Percentiles rank a stretch among this genome's conserved stretches.
Evolutionary conservation across 257 asterid genomes (phyloP).

Genomic region (Paulownia fortunei): DNA sequence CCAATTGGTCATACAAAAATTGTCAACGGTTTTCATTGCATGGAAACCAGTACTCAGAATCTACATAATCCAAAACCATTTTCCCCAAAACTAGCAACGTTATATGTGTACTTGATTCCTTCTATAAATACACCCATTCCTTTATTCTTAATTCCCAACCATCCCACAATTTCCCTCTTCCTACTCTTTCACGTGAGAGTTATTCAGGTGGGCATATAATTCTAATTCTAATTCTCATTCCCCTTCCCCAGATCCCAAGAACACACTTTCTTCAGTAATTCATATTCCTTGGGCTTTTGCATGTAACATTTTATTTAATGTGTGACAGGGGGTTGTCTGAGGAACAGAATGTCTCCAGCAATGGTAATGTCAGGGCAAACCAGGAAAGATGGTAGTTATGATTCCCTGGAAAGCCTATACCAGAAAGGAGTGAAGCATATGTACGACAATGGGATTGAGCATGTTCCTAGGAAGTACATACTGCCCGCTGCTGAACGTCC

Average conservation of each 20-base stretch:
- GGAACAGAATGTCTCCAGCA: conserved; percentile 60
- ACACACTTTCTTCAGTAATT: not conserved
- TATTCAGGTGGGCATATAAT: conserved; percentile 7
- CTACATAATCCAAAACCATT: conserved; percentile 27
- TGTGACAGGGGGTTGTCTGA: not conserved
- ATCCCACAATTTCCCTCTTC: conserved; percentile 18
- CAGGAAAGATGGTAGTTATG: conserved; percentile 12
- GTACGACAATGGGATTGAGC: conserved; percentile 69
- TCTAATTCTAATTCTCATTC: not conserved
- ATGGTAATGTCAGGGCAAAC: conserved; percentile 35
- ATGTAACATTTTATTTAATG: not conserved
- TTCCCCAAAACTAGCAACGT: conserved; percentile 42
- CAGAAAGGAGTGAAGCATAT: conserved; percentile 77
- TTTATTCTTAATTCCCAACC: conserved; percentile 38
- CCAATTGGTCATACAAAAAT: conserved; percentile 24
- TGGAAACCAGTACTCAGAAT: conserved; percentile 36
- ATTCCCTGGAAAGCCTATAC: conserved; percentile 42
- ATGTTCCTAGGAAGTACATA: conserved; percentile 71
- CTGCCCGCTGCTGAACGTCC: conserved; percentile 81
- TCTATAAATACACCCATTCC: conserved; percentile 44
- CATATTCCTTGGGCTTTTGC: not conserved
- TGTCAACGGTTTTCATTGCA: conserved; percentile 62
- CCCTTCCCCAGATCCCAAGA: not conserved
- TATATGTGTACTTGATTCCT: not conserved
- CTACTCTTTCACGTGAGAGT: conserved; percentile 27